A percentile compares a stretch with the other conserved stretches of the same genome.
phyloP scores from a whole-genome alignment of 1,139 yeast species.

The Kazachstania sp. region DNA sequence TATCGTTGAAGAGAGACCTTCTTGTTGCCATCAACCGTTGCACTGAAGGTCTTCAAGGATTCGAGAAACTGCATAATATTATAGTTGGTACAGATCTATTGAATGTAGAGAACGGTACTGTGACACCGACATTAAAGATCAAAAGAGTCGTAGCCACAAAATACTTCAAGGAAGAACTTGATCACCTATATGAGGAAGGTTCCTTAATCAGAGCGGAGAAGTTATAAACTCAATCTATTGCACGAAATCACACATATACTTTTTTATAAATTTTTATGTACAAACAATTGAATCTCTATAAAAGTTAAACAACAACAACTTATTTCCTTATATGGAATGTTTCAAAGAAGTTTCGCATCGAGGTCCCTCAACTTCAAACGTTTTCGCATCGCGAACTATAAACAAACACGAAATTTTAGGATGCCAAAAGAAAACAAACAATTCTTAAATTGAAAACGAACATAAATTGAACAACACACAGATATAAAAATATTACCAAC shows the following conservation, averaged over 20 bases:
- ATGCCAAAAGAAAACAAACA: too few relatives aligned
- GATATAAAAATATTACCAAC: neutral
- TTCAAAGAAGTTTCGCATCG: too few relatives aligned
- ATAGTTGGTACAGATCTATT: constrained; percentile 57
- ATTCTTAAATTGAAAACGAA: neutral
- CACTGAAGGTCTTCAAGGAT: constrained; percentile 34
- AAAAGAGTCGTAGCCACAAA: constrained; percentile 54
- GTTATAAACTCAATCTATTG: constrained; percentile 5
- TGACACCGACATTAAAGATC: constrained; percentile 72
- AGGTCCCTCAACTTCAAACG: too few relatives aligned
- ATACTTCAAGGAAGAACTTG: constrained; percentile 41
- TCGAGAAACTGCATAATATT: constrained; percentile 60
- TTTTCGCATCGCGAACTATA: too few relatives aligned
- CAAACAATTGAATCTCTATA: too few relatives aligned
- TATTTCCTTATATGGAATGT: too few relatives aligned
- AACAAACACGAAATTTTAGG: too few relatives aligned
- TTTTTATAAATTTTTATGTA: too few relatives aligned
- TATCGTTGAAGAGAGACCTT: constrained; percentile 20
- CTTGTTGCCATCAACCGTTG: constrained; percentile 26
- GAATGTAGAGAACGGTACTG: constrained; percentile 49
- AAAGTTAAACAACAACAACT: too few relatives aligned
- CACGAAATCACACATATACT: too few relatives aligned
- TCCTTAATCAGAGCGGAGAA: constrained; percentile 28
- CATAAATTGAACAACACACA: neutral
- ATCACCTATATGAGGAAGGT: constrained; percentile 55